A percentile compares a stretch with the other conserved stretches of the same genome.
Evolutionary conservation across 208 protist species (phyloP).

Genomic region (Trypanosoma boissoni): DNA sequence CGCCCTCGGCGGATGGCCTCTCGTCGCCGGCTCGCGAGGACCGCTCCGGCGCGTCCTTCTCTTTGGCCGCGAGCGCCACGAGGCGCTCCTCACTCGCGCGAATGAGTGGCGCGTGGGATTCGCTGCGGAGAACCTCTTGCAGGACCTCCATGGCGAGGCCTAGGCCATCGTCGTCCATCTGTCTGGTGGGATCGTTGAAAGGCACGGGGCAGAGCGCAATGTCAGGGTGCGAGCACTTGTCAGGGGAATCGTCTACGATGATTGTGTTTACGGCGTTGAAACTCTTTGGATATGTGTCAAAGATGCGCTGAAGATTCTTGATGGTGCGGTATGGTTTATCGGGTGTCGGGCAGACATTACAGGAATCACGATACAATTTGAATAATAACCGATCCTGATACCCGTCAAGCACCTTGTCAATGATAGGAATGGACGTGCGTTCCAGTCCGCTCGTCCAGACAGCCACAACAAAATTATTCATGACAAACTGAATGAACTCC

Average conservation of each 20-base stretch:
- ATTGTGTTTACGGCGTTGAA: slow-evolving; percentile 90
- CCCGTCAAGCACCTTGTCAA: slow-evolving; percentile 77
- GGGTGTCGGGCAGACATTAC: slow-evolving; percentile 42
- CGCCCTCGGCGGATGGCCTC: too few relatives aligned
- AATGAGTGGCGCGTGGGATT: slow-evolving; percentile 74
- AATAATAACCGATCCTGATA: slow-evolving; percentile 85
- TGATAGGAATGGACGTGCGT: slow-evolving; percentile 79
- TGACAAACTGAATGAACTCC: slow-evolving; percentile 83
- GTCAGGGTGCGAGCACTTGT: slow-evolving; percentile 89
- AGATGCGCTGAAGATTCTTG: slow-evolving; percentile 85
- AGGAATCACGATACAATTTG: slow-evolving; percentile 70
- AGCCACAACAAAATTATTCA: slow-evolving; percentile 86
- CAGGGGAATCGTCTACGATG: slow-evolving; percentile 88
- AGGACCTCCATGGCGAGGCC: slow-evolving; percentile 63
- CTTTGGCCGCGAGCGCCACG: slow-evolving; percentile 16
- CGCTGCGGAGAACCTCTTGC: slow-evolving; percentile 62
- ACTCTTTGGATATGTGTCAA: slow-evolving; percentile 74
- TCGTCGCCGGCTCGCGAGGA: too few relatives aligned
- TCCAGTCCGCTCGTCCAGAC: slow-evolving; percentile 90
- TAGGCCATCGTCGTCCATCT: slow-evolving; percentile 66
- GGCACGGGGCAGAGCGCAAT: slow-evolving; percentile 85
- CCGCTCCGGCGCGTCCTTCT: too few relatives aligned
- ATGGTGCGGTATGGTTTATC: slow-evolving; percentile 79
- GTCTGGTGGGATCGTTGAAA: slow-evolving; percentile 62
- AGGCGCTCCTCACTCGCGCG: slow-evolving; percentile 63